Conservation (phyloP, 192 early-diverging fungal species). For the Podochytrium sp. region DNA sequence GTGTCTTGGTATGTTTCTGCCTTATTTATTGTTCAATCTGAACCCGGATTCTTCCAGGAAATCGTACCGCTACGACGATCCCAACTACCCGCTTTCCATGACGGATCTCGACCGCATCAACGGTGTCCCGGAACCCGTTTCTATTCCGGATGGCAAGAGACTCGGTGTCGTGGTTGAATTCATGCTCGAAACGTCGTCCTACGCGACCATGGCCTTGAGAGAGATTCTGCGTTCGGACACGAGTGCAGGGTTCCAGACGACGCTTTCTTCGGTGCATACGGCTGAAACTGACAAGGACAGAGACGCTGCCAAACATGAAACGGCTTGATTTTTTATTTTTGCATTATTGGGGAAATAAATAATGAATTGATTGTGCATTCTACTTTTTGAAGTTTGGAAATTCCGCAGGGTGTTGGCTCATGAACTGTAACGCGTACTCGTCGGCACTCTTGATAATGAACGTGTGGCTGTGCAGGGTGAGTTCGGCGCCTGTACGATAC, state of each 20-base stretch:
- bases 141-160: constrained; percentile 60
- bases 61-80: constrained; percentile 38
- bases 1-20: constrained; percentile 35
- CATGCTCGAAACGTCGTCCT: constrained; percentile 79
- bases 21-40: background rate
- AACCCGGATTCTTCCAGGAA: constrained; percentile 31
- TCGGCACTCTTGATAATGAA: constrained; percentile 60
- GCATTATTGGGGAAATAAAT: background rate
- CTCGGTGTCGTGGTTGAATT: constrained; percentile 78
- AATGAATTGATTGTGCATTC: background rate
- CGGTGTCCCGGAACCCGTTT: constrained; percentile 35
- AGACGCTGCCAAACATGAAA: background rate
- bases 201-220: constrained; percentile 97
- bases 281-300: constrained; percentile 9
- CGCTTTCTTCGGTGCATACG: constrained; percentile 20
- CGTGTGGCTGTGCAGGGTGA: constrained; percentile 53
- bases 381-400: constrained; percentile 15
- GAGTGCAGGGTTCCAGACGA: constrained; percentile 32
- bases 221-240: constrained; percentile 75
- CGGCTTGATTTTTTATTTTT: background rate
- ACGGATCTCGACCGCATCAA: constrained; percentile 43
- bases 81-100: constrained; percentile 29
- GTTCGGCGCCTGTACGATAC: constrained; percentile 43
- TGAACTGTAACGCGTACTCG: constrained; percentile 63
- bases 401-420: constrained; percentile 48